Conservation (phyloP, 2,329 filamentous ascomycete species). For the Fusarium sp. region DNA sequence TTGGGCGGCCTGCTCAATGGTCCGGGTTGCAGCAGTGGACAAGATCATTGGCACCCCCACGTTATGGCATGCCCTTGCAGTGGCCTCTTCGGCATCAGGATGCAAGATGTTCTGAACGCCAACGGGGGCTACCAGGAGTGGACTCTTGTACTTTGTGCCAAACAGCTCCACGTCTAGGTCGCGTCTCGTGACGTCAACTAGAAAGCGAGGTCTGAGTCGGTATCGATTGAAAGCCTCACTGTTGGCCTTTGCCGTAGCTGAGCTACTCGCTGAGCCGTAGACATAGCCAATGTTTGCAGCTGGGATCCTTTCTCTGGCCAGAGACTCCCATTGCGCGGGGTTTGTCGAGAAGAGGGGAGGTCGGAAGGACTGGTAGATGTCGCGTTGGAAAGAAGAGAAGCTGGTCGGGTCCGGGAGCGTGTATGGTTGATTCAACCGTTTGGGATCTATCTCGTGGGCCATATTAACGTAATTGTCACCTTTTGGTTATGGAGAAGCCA, state of each 20-base stretch:
- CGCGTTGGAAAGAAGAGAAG: conserved; percentile 38
- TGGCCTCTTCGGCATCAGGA: conserved; percentile 70
- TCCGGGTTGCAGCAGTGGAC: conserved; percentile 70
- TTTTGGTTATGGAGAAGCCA: accelerated
- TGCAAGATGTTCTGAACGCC: conserved; percentile 78
- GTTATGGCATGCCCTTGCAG: conserved; percentile 70
- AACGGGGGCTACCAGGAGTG: conserved; percentile 71
- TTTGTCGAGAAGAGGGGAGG: conserved; percentile 38
- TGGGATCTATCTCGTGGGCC: conserved; percentile 7
- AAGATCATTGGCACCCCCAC: conserved; percentile 73
- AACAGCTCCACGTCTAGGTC: conserved; percentile 65
- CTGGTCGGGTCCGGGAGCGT: conserved; percentile 31
- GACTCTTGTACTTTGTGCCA: conserved; percentile 58
- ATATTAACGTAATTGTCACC: background rate
- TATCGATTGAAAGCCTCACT: conserved; percentile 65
- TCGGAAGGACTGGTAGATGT: conserved; percentile 42
- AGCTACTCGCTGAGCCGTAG: conserved; percentile 70
- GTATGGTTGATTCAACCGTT: conserved; percentile 17
- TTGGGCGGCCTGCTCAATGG: conserved; percentile 73
- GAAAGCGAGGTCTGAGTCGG: conserved; percentile 64
- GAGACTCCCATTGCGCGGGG: conserved; percentile 36
- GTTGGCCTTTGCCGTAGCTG: conserved; percentile 70
- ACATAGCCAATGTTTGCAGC: conserved; percentile 65
- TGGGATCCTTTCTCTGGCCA: conserved; percentile 35
- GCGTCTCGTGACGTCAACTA: conserved; percentile 57